Evolutionary conservation across 1,284 basidiomycete species (phyloP).

Genomic region (Papiliotrema nemorosa): DNA sequence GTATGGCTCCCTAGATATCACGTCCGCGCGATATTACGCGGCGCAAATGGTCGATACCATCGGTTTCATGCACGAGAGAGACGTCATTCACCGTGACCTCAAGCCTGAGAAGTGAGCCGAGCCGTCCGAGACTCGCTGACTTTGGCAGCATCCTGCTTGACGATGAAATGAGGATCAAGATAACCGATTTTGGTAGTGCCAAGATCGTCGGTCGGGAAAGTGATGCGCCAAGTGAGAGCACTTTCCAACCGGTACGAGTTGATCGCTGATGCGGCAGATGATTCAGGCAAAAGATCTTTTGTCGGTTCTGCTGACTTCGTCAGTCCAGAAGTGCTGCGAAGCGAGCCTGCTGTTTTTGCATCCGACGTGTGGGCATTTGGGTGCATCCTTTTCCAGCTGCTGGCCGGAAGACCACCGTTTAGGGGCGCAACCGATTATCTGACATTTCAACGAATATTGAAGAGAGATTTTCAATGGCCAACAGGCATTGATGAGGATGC

Average conservation of each 20-base stretch:
- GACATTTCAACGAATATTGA: slow-evolving; percentile 58
- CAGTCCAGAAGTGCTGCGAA: slow-evolving; percentile 81
- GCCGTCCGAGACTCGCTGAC: slow-evolving; percentile 2
- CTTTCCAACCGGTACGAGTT: background rate
- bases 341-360: slow-evolving; percentile 55
- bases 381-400: slow-evolving; percentile 56
- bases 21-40: slow-evolving; percentile 73
- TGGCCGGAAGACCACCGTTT: slow-evolving; percentile 56
- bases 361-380: slow-evolving; percentile 59
- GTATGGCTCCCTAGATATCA: slow-evolving; percentile 73
- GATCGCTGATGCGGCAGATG: slow-evolving; percentile 8
- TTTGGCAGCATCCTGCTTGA: slow-evolving; percentile 73
- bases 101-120: slow-evolving; percentile 77
- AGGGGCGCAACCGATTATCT: slow-evolving; percentile 57
- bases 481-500: slow-evolving; percentile 52
- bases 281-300: slow-evolving; percentile 59
- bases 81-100: too few relatives aligned
- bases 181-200: slow-evolving; percentile 96
- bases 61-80: slow-evolving; percentile 84
- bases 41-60: slow-evolving; percentile 85
- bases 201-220: slow-evolving; percentile 60
- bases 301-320: slow-evolving; percentile 97
- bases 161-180: slow-evolving; percentile 77
- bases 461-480: slow-evolving; percentile 53
- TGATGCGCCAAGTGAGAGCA: slow-evolving; percentile 26